Conservation (phyloP, 2,329 filamentous ascomycete species). For the Trichoderma brevicompactum region DNA sequence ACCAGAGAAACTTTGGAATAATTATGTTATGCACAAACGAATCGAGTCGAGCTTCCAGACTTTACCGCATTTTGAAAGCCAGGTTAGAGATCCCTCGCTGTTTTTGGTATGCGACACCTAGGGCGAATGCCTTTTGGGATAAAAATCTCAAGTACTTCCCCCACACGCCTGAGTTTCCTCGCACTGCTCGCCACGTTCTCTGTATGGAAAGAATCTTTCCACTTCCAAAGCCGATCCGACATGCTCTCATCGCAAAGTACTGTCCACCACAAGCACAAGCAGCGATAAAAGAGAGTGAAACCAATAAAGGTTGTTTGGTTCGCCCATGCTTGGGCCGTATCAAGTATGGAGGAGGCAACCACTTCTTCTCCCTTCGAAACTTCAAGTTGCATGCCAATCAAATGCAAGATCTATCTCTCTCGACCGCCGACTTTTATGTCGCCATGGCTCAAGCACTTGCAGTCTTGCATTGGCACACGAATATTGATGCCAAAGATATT, state of each 20-base stretch:
- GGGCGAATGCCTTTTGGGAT: not conserved
- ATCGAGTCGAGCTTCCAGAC: conserved; percentile 10
- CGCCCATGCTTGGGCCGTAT: not conserved
- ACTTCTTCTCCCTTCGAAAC: conserved; percentile 13
- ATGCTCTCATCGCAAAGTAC: not conserved
- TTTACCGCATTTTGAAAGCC: not conserved
- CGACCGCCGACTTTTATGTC: conserved; percentile 43
- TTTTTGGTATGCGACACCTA: conserved; percentile 6
- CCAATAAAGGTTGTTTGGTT: conserved; percentile 13
- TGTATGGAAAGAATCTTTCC: conserved; percentile 18
- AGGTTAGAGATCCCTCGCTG: conserved; percentile 10
- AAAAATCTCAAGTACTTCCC: not conserved
- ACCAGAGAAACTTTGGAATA: not conserved
- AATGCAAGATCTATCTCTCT: conserved; percentile 46
- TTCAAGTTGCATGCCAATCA: conserved; percentile 52
- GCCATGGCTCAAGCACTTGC: conserved; percentile 56
- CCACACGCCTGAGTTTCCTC: not conserved
- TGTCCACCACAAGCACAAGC: not conserved
- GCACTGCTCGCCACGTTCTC: not conserved
- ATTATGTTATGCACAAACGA: conserved; percentile 15
- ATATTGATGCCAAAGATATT: conserved; percentile 57
- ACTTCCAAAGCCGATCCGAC: not conserved
- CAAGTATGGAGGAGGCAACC: not conserved
- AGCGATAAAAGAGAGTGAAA: not conserved
- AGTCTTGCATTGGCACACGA: conserved; percentile 53